Conservation (phyloP, 2,329 filamentous ascomycete genomes). For the Ceratocystis lukuohia region DNA sequence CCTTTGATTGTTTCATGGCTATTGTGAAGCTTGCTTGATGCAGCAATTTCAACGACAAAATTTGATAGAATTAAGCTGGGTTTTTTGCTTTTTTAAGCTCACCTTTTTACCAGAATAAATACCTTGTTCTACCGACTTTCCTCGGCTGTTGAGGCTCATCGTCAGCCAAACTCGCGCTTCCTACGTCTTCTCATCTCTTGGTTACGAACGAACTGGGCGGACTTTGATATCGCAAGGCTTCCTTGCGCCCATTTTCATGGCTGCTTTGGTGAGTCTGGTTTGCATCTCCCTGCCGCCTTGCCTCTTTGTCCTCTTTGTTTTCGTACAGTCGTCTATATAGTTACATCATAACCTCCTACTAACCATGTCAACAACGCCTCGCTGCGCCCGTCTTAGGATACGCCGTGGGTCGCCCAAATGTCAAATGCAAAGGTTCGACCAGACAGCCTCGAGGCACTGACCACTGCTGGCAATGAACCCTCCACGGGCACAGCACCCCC, state of each 20-base stretch:
- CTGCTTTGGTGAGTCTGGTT: constrained; percentile 17
- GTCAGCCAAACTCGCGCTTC: background rate
- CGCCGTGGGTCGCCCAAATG: constrained; percentile 21
- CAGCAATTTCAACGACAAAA: background rate
- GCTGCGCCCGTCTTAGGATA: constrained; percentile 13
- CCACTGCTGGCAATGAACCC: constrained; percentile 12
- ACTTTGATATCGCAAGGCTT: background rate
- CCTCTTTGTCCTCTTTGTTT: background rate
- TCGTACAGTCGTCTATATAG: background rate
- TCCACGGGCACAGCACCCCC: constrained; percentile 38
- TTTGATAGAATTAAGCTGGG: too few species aligned
- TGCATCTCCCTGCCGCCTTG: background rate
- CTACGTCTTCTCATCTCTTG: background rate
- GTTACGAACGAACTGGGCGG: too few species aligned
- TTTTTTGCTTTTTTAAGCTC: background rate
- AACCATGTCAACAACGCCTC: background rate
- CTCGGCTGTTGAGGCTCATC: background rate
- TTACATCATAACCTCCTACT: background rate
- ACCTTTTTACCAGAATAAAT: background rate
- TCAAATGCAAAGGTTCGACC: constrained; percentile 19
- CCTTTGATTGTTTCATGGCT: background rate
- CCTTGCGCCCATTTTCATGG: constrained; percentile 13
- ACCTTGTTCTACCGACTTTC: background rate
- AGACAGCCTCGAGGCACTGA: constrained; percentile 15
- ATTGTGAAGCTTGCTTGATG: background rate